Percentiles rank a stretch among this genome's conserved stretches.
Evolutionary conservation across 1,284 basidiomycete species (phyloP).

Genomic region (Naganishia albida): DNA sequence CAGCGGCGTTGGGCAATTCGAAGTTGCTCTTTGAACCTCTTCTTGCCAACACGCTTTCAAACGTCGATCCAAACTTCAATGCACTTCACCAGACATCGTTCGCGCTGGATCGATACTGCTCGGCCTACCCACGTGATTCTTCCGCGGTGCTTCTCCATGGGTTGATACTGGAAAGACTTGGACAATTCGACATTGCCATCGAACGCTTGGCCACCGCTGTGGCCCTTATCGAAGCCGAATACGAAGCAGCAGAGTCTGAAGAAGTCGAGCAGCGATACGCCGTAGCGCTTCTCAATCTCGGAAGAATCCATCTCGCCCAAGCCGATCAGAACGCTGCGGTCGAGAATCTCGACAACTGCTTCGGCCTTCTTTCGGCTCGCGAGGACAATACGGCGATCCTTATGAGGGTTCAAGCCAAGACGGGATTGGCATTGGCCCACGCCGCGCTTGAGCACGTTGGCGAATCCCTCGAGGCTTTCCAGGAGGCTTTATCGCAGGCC

Average conservation of each 20-base stretch:
- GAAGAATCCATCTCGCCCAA: slow-evolving; percentile 68
- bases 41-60: slow-evolving; percentile 30
- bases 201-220: slow-evolving; percentile 65
- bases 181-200: slow-evolving; percentile 67
- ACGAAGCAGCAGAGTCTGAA: slow-evolving; percentile 81
- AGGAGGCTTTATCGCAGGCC: slow-evolving; percentile 64
- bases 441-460: slow-evolving; percentile 68
- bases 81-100: slow-evolving; percentile 69
- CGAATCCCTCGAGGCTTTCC: slow-evolving; percentile 66
- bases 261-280: slow-evolving; percentile 75
- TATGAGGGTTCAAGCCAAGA: slow-evolving; percentile 65
- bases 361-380: slow-evolving; percentile 67
- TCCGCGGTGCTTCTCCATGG: slow-evolving; percentile 81
- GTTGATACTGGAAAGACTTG: slow-evolving; percentile 80
- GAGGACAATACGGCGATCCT: slow-evolving; percentile 46
- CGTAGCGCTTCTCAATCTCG: slow-evolving; percentile 80
- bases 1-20: slow-evolving; percentile 80
- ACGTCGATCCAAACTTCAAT: slow-evolving; percentile 50
- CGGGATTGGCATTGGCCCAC: slow-evolving; percentile 70
- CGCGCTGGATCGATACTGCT: slow-evolving; percentile 74
- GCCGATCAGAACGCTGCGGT: slow-evolving; percentile 65
- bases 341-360: slow-evolving; percentile 70
- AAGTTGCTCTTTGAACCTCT: slow-evolving; percentile 62
- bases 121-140: slow-evolving; percentile 68
- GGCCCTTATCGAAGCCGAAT: slow-evolving; percentile 74